These are phyloP conservation scores for Pilaira anomala DNA, from an alignment of 192 early-diverging fungal species.

Conservation along the genomic window DNA sequence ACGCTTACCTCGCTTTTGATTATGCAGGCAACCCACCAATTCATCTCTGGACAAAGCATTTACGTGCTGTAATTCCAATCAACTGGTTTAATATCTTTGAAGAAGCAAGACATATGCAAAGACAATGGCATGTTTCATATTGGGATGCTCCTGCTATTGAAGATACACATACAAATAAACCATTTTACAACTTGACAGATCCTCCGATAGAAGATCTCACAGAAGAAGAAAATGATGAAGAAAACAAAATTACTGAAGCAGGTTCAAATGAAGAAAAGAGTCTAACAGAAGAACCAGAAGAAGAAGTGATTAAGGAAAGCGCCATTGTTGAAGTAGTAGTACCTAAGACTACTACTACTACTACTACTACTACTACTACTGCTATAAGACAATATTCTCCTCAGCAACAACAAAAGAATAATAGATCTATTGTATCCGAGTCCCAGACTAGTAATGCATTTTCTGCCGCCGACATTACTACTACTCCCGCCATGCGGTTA, in stretches of 20 bases:
- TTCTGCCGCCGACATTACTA: neutral
- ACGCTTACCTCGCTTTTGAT: conserved; percentile 36
- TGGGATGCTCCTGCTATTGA: neutral
- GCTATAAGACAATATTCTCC: too few relatives aligned
- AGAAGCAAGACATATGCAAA: conserved; percentile 35
- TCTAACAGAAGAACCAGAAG: neutral
- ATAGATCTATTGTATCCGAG: too few relatives aligned
- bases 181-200: too few relatives aligned
- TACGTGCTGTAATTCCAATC: conserved; percentile 26
- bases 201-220: neutral
- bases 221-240: neutral
- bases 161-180: too few relatives aligned
- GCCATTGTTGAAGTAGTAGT: neutral
- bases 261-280: neutral
- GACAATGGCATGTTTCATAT: conserved; percentile 19
- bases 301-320: neutral
- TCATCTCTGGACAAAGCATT: conserved; percentile 27
- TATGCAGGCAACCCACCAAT: conserved; percentile 34
- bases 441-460: neutral
- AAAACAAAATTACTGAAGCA: neutral
- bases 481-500: neutral
- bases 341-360: too few relatives aligned
- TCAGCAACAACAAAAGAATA: too few relatives aligned
- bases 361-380: too few relatives aligned
- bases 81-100: conserved; percentile 41